Conservation (phyloP, 2,329 filamentous ascomycete genomes). For the Macrophomina phaseolina region DNA sequence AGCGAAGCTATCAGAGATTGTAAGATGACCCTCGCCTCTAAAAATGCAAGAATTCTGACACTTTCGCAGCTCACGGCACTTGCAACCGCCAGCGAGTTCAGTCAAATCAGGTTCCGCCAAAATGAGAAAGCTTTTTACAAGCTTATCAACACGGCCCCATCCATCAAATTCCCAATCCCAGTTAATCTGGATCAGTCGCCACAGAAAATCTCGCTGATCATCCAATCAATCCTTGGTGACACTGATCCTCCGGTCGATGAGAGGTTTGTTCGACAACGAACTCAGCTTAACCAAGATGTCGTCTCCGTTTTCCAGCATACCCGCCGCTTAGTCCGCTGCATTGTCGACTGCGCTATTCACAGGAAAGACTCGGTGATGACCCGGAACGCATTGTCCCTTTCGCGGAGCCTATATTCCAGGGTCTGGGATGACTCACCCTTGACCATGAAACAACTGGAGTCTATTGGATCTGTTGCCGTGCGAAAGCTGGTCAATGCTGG, state of each 20-base stretch:
- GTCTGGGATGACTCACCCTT: slow-evolving; percentile 82
- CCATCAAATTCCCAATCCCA: slow-evolving; percentile 73
- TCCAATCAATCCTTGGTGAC: slow-evolving; percentile 76
- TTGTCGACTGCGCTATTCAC: slow-evolving; percentile 73
- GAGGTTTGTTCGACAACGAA: slow-evolving; percentile 62
- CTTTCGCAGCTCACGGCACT: slow-evolving; percentile 65
- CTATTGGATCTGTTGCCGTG: slow-evolving; percentile 76
- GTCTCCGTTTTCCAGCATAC: slow-evolving; percentile 69
- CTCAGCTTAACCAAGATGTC: slow-evolving; percentile 67
- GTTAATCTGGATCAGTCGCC: slow-evolving; percentile 67
- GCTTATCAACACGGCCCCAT: slow-evolving; percentile 70
- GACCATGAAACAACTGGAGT: slow-evolving; percentile 82
- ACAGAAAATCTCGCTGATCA: slow-evolving; percentile 78
- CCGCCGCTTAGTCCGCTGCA: slow-evolving; percentile 73
- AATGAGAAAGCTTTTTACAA: slow-evolving; percentile 74
- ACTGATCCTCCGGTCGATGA: slow-evolving; percentile 58
- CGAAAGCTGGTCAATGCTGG: slow-evolving; percentile 75
- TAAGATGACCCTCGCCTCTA: slow-evolving; percentile 50
- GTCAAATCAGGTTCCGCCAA: slow-evolving; percentile 71
- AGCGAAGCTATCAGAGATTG: slow-evolving; percentile 70
- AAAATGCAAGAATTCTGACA: neutral
- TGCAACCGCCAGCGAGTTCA: slow-evolving; percentile 73
- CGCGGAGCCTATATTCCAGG: slow-evolving; percentile 75
- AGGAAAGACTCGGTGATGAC: slow-evolving; percentile 69
- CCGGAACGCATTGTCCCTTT: slow-evolving; percentile 74